Base-by-base conservation (phyloP, 2,329 filamentous ascomycete species). In the Venturia oleaginea region DNA sequence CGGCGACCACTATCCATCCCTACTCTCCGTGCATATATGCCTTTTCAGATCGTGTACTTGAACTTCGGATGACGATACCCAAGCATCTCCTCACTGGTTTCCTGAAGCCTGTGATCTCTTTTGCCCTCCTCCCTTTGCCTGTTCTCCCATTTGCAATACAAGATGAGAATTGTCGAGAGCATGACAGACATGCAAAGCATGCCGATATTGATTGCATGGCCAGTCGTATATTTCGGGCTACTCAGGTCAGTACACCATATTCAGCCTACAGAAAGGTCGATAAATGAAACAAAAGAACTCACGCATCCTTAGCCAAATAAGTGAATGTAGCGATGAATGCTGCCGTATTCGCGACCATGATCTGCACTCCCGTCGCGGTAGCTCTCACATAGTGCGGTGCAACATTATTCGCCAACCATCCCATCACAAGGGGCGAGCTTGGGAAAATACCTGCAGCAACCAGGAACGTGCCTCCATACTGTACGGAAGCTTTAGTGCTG, bases 161-260 rank as follows among this genome's bases (percentile, higher is more conserved):
- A 34, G 34, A 79, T 76, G 42, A 73, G 74, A 6, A 66, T 67
- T 27, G 68, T 57, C 5, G 74, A 72, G 46, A 74, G 65, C 11
- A 75, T 68, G 5, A 76, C 64, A 38, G 70, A 73, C 17, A 79
- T 64, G 5, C 73, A 72, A 4, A 79, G 73, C 1, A 75, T 71
- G 0, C 74, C 77, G 7, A 79, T 68, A 51, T 76, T 77, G 24
- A 79, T 78, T 30, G 72, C 73, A 67, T 82, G 79, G 1, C 80
- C 81, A 10, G 71, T 72, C 37, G 76, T 75, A 68, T 80, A 83
- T 37, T 76, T 70, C 34, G 77, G 76, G 1, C 70, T 69, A 67
- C 82, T 30, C 64, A 4, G 78, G 70, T 67, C 81, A 84, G n/a
- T 83, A 75, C 66, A 80, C 82, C 6, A 77, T 4, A n/a, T 4